Percentiles rank a stretch among this genome's conserved stretches.
phyloP scores from a whole-genome alignment of 441 rosid genomes.

The Arabidopsis hybrid region DNA sequence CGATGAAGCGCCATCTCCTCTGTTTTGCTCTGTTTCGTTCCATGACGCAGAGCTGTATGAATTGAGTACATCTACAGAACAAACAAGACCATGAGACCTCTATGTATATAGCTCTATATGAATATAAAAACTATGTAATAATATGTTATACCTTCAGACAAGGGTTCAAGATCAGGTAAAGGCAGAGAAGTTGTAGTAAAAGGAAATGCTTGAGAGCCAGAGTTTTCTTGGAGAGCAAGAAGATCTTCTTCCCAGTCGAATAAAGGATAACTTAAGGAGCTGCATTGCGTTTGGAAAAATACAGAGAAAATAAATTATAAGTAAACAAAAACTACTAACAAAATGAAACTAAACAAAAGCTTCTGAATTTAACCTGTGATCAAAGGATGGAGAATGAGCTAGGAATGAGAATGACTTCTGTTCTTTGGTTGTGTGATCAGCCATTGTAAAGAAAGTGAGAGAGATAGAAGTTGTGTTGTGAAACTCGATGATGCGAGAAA shows the following conservation, averaged over 20 bases:
- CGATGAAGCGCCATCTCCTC: constrained; percentile 30
- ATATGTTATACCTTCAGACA: constrained; percentile 45
- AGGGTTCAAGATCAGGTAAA: constrained; percentile 45
- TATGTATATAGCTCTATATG: not conserved
- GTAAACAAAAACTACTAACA: not conserved
- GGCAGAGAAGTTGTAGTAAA: constrained; percentile 41
- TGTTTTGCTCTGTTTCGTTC: constrained; percentile 12
- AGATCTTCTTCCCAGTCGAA: constrained; percentile 39
- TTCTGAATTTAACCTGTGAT: constrained; percentile 27
- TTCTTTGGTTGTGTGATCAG: constrained; percentile 28
- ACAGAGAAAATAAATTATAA: not conserved
- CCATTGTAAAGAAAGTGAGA: constrained; percentile 36
- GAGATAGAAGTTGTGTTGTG: not conserved
- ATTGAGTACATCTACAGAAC: constrained; percentile 44
- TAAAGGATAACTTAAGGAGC: constrained; percentile 28
- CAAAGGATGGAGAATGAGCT: constrained; percentile 23
- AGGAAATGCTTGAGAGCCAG: constrained; percentile 28
- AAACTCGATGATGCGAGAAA: constrained; percentile 28
- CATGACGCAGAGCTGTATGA: constrained; percentile 40
- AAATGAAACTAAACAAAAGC: not conserved
- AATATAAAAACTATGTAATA: not conserved
- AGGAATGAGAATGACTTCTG: constrained; percentile 37
- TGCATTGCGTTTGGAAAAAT: constrained; percentile 4
- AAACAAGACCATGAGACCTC: constrained; percentile 30
- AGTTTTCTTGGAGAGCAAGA: constrained; percentile 30